Percentiles rank a stretch among this genome's conserved stretches.
phyloP scores from a whole-genome alignment of 257 asterid genomes.

The Paraleonurus japonicus region DNA sequence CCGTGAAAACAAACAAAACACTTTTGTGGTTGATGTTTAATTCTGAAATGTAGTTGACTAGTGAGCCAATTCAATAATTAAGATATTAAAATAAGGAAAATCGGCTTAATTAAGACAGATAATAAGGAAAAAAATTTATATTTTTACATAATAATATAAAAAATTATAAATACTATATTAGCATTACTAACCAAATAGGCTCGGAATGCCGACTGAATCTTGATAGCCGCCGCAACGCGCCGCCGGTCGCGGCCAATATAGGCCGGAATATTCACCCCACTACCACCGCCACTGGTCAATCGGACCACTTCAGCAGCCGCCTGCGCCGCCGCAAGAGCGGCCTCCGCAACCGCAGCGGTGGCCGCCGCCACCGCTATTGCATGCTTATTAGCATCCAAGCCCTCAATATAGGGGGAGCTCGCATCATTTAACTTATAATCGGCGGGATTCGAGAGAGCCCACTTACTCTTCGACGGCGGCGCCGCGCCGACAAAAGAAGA shows the following conservation, averaged over 20 bases:
- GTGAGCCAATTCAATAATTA: neutral
- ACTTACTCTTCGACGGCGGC: slow-evolving; percentile 25
- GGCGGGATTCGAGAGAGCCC: slow-evolving; percentile 33
- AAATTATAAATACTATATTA: no score
- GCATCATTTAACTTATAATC: slow-evolving; percentile 7
- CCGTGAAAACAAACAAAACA: neutral
- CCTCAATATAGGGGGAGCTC: slow-evolving; percentile 37
- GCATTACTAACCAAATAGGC: slow-evolving; percentile 64
- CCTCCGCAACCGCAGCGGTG: slow-evolving; percentile 88
- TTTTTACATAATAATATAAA: no score
- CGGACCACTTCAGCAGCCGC: slow-evolving; percentile 90
- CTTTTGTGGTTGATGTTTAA: neutral
- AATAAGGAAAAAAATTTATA: neutral
- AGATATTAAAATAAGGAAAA: neutral
- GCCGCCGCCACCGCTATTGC: slow-evolving; percentile 91
- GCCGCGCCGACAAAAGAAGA: no score
- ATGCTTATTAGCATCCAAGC: slow-evolving; percentile 65
- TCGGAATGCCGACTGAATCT: slow-evolving; percentile 84
- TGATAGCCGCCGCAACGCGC: slow-evolving; percentile 60
- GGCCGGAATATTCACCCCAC: slow-evolving; percentile 23
- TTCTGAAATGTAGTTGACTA: neutral
- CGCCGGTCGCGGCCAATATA: slow-evolving; percentile 34
- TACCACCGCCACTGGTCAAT: slow-evolving; percentile 54
- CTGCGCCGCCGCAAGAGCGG: slow-evolving; percentile 85
- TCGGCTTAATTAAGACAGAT: neutral